Evolutionary conservation across 2,329 filamentous ascomycete species (phyloP).

Genomic region (Colletotrichum phormii): DNA sequence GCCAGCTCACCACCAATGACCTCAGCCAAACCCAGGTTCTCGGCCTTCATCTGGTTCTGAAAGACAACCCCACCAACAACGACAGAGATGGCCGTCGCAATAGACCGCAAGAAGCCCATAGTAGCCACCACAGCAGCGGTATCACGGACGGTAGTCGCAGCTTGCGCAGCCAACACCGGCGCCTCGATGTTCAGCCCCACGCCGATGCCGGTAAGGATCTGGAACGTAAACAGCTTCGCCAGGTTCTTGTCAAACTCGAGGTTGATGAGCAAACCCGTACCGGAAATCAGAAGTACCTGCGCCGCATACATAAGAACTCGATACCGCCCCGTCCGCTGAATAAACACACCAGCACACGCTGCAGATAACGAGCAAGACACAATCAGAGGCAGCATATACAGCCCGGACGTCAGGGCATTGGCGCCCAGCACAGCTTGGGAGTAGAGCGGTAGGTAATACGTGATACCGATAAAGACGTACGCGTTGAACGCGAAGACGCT

Average conservation of each 20-base stretch:
- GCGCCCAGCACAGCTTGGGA: slow-evolving; percentile 55
- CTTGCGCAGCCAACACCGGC: slow-evolving; percentile 76
- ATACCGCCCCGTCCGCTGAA: slow-evolving; percentile 75
- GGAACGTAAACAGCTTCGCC: slow-evolving; percentile 69
- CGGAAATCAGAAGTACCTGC: slow-evolving; percentile 70
- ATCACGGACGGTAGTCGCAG: slow-evolving; percentile 69
- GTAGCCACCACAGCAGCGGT: slow-evolving; percentile 77
- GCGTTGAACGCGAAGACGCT: slow-evolving; percentile 75
- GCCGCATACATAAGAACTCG: slow-evolving; percentile 69
- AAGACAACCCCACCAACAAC: slow-evolving; percentile 83
- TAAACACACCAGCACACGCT: slow-evolving; percentile 45
- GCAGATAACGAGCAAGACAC: slow-evolving; percentile 40
- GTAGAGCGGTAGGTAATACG: slow-evolving; percentile 59
- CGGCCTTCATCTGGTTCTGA: slow-evolving; percentile 76
- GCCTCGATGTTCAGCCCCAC: slow-evolving; percentile 77
- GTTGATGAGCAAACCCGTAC: slow-evolving; percentile 72
- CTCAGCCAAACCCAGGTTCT: slow-evolving; percentile 58
- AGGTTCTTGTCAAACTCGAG: slow-evolving; percentile 68
- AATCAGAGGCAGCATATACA: slow-evolving; percentile 47
- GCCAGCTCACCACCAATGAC: slow-evolving; percentile 64
- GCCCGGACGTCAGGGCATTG: slow-evolving; percentile 47
- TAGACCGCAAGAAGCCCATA: slow-evolving; percentile 74
- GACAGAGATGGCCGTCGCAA: slow-evolving; percentile 75
- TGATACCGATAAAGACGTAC: slow-evolving; percentile 75
- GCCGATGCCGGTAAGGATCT: slow-evolving; percentile 72